Evolutionary conservation across 179 eudicot species (phyloP).

Genomic region (Silene noctiflora): DNA sequence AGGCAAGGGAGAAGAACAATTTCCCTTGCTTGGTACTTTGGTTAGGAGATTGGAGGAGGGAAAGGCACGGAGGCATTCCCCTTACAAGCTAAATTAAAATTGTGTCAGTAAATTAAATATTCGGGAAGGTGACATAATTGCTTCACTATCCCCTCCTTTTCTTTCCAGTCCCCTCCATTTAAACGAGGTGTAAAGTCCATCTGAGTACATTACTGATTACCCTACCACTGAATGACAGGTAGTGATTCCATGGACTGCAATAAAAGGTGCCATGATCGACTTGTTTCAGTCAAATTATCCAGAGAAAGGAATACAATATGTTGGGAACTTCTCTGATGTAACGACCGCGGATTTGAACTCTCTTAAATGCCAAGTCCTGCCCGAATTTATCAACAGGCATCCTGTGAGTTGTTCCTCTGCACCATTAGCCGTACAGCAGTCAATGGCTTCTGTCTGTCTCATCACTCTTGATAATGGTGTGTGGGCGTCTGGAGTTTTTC

Average conservation of each 20-base stretch:
- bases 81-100: too few species aligned
- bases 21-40: too few species aligned
- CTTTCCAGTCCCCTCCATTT: not conserved
- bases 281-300: conserved; percentile 40
- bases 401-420: conserved; percentile 18
- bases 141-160: too few species aligned
- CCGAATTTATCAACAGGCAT: conserved; percentile 26
- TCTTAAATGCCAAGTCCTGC: conserved; percentile 17
- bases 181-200: not conserved
- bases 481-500: conserved; percentile 95
- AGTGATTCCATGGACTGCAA: conserved; percentile 89
- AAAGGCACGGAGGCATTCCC: too few species aligned
- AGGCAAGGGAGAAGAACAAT: too few species aligned
- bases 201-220: conserved; percentile 1
- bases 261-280: conserved; percentile 61
- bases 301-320: conserved; percentile 21
- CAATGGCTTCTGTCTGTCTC: conserved; percentile 74
- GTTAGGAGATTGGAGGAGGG: too few species aligned
- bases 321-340: conserved; percentile 24
- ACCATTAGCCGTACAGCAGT: conserved; percentile 52
- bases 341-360: conserved; percentile 25
- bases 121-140: too few species aligned
- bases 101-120: too few species aligned
- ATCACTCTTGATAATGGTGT: conserved; percentile 67
- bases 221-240: conserved; percentile 49